Base-by-base conservation (phyloP, 1,284 basidiomycete species). In the Pseudozyma pruni region DNA sequence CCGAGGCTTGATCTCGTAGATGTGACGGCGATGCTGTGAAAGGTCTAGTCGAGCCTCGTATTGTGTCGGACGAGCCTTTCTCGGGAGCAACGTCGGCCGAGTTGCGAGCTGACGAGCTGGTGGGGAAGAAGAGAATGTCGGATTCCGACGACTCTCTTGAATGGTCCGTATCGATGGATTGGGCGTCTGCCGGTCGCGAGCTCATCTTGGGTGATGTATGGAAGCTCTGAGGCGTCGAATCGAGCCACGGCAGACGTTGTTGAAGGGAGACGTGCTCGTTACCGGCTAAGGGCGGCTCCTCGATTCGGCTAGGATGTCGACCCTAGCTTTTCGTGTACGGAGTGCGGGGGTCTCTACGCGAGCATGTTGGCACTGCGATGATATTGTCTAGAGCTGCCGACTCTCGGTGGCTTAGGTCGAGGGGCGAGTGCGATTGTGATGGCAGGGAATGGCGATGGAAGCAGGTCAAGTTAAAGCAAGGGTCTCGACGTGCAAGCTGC, bases 41-140 rank as follows among this genome's bases (percentile, higher is more conserved):
- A 29, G 35, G 33, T 23, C 34, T 46, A 38, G 60, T 7, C 3
- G 50, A 27, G 8, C 48, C 39, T n/a, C 59, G 62, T 68, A 60
- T 52, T 54, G 67, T 70, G 43, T 70, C 67, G 29, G 55, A 47
- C 8, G 67, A 70, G 8, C 45, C 32, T 20, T 70, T 70, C 42
- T 5, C 17, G 6, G 31, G 13, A 5, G 55, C 38, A 2, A 48
- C 44, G 14, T 62, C 59, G 34, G 22, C 23, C 9, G 67, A 63
- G 23, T 63, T 61, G 50, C 67, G 59, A n/a, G 55, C 56, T 1
- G 67, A 58, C 10, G 59, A 51, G 32, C 32, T 41, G 48, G 67
- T 70, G 14, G 67, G 67, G 20, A 70, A 70, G 49, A 63, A 70
- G 45, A 70, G 38, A 34, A 70, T 63, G 33, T 59, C 55, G 23